phyloP scores from a whole-genome alignment of 2,329 filamentous ascomycete genomes.

The Exophiala calicioides region DNA sequence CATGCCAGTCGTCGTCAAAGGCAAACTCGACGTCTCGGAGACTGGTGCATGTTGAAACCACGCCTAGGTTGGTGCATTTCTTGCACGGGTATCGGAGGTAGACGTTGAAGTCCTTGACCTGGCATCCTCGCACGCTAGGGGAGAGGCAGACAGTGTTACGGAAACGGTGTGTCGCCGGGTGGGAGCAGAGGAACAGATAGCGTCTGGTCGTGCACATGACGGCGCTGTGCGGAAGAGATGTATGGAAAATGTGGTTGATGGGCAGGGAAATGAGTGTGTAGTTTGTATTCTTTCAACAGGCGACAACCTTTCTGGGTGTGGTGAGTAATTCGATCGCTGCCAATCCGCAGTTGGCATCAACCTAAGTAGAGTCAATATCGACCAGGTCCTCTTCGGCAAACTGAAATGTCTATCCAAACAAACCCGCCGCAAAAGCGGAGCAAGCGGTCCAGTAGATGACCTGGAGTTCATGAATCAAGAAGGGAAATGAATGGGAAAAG shows the following conservation, averaged over 20 bases:
- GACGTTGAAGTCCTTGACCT: constrained; percentile 13
- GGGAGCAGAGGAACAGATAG: constrained; percentile 24
- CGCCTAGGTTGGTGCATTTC: constrained; percentile 15
- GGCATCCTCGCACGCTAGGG: constrained; percentile 19
- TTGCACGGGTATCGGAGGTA: constrained; percentile 16
- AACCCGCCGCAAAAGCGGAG: no score
- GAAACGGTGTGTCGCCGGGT: constrained; percentile 28
- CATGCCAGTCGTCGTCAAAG: constrained; percentile 23
- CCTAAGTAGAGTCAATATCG: background rate
- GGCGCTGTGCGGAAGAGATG: background rate
- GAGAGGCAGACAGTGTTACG: constrained; percentile 18
- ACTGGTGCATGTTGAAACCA: background rate
- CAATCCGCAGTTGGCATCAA: no score
- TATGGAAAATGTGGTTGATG: background rate
- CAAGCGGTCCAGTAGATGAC: no score
- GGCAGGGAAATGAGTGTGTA: no score
- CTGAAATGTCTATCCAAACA: no score
- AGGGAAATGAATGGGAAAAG: background rate
- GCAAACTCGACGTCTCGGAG: background rate
- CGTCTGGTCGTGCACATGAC: constrained; percentile 27
- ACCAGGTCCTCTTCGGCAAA: no score
- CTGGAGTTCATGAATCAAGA: no score
- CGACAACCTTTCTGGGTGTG: no score
- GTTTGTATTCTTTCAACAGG: no score
- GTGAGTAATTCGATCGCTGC: no score